Evolutionary conservation across 805 yeast species (phyloP), one percentile per base, ranked within the genome.

Genomic region (Diddensiella santjacobensis): DNA sequence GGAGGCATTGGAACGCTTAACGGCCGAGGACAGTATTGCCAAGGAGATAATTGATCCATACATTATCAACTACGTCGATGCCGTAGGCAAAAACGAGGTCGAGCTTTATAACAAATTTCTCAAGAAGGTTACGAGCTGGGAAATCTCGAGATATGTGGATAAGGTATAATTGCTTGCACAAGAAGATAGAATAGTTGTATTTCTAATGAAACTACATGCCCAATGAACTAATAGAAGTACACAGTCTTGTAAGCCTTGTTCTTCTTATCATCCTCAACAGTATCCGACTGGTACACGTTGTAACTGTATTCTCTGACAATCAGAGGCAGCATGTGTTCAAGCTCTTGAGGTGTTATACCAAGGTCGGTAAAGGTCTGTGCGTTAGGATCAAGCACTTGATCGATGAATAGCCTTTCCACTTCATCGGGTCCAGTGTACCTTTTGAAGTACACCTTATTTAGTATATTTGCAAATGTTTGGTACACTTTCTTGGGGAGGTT

Each of bases 341-440:
- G 45, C 10, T 29, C 29, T 36, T 54, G 47, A n/a, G 58, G 58
- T 3, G 49, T 52, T 49, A 87, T 79, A 40, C 87, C 93, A 58
- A 87, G 75, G 62, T 87, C 93, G 29, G 68, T 70, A 66, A 83
- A 87, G 13, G 84, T 78, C 60, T 73, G 71, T 22, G 87, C 88
- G 13, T 64, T 61, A 24, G 77, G 74, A 60, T 81, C 85, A 52
- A 81, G 72, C 18, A 56, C 55, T 67, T 87, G 95, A 68, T 84
- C 73, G 50, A 84, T 73, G 59, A 77, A 74, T 67, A 81, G 80
- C 70, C 95, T 80, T 67, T 81, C 84, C 48, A 84, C 75, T 65
- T 81, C 82, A 66, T 87, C 96, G 22, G 86, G 78, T 60, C 81
- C 83, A 53, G 68, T 62, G 53, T 71, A 68, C 67, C 72, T 65